A percentile compares a stretch with the other conserved stretches of the same genome.
These are phyloP conservation scores for Backusella mclennaniae DNA, from an alignment of 192 early-diverging fungal species.

Conservation along the genomic window DNA sequence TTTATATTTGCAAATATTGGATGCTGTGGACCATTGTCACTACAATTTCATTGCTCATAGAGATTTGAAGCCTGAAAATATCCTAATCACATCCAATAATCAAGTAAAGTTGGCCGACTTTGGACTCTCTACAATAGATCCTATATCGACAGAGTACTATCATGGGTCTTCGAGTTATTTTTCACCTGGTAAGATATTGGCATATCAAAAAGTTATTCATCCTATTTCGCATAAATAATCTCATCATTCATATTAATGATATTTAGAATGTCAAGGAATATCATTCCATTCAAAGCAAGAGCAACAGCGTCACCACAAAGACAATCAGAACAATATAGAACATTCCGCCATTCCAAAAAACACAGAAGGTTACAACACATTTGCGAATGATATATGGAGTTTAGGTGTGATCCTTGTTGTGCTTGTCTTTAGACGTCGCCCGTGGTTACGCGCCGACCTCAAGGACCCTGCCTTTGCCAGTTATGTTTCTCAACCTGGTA, in stretches of 20 bases:
- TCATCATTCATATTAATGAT: neutral
- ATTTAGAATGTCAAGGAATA: constrained; percentile 58
- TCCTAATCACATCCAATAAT: constrained; percentile 58
- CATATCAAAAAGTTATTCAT: neutral
- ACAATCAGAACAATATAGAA: neutral
- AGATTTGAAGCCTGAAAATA: constrained; percentile 84
- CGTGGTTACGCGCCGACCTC: constrained; percentile 71
- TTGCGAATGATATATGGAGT: constrained; percentile 85
- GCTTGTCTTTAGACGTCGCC: constrained; percentile 72
- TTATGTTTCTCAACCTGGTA: constrained; percentile 45
- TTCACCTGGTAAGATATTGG: constrained; percentile 46
- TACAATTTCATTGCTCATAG: constrained; percentile 68
- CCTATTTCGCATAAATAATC: neutral
- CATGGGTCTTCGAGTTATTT: constrained; percentile 56
- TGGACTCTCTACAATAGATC: constrained; percentile 78
- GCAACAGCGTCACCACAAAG: constrained; percentile 19
- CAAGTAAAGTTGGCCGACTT: constrained; percentile 89
- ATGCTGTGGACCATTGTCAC: constrained; percentile 77
- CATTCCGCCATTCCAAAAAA: neutral
- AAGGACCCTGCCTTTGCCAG: constrained; percentile 56
- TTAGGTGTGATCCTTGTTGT: constrained; percentile 92
- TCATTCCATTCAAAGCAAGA: constrained; percentile 8
- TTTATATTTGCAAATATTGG: constrained; percentile 81
- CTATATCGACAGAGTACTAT: constrained; percentile 69
- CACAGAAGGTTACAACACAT: constrained; percentile 49